Evolutionary conservation across 345 rosid species (phyloP), one percentile per base, ranked within the genome.

Genomic region (Gossypium raimondii): DNA sequence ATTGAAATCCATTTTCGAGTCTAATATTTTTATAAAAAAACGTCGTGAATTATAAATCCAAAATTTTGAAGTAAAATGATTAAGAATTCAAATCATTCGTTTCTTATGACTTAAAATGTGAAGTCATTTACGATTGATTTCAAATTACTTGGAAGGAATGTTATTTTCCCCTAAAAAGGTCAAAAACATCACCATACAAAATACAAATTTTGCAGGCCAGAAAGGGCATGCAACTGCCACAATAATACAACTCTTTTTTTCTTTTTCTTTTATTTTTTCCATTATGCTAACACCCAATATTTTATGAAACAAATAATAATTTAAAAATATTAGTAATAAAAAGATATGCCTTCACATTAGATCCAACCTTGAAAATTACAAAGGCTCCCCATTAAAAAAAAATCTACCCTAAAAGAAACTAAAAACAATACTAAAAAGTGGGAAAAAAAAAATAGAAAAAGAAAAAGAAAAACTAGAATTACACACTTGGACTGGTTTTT

Each of bases 401-500:
- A 34, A 34, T 12, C 56, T 72, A 25, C 55, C 18, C 22, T 41
- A 24, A 18, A 43, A 72, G 8, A 57, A 14, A 11, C 51, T 10
- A 18, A 73, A 45, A 8, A 24, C 14, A 47, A 61, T 17, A 63
- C 38, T 9, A 55, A 17, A 55, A 34, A 34, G 41, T 34, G 41
- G 41, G 41, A 34, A 34, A 34, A 34, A 34, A 34, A 34, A 3
- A 27, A 2, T 25, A 25, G 27, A 25, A 0, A 29, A 29, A 29
- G 0, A 29, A 34, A n/a, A 52, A 56, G n/a, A 1, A 67, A 14
- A 57, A 62, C 12, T 55, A 53, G 8, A 63, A 79, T 79, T 79
- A 70, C 78, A 75, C 70, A 70, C 76, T 57, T 22, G 60, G 81
- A 53, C 57, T 20, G 67, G 18, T 9, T 70, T 56, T 20, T 7